Evolutionary conservation across 2,329 filamentous ascomycete genomes (phyloP).

Genomic region (Neoscytalidium dimidiatum): DNA sequence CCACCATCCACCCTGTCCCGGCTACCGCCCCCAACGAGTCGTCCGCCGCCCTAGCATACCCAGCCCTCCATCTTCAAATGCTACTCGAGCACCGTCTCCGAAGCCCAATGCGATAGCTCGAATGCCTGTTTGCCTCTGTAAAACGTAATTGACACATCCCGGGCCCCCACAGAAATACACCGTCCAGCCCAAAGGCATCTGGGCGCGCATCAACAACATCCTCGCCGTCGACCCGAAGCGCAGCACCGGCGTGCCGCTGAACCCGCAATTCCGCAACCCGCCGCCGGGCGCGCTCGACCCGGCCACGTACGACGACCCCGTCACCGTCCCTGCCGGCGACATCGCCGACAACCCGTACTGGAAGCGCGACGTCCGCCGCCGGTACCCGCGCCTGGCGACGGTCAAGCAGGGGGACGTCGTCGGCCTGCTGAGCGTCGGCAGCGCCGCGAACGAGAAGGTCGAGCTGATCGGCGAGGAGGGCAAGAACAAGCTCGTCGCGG

Average conservation of each 20-base stretch:
- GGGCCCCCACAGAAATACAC: conserved; percentile 78
- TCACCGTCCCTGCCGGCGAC: conserved; percentile 80
- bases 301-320: conserved; percentile 74
- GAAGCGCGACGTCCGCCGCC: conserved; percentile 86
- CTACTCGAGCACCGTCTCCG: background rate
- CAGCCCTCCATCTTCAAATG: background rate
- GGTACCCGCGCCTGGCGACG: conserved; percentile 78
- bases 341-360: conserved; percentile 93
- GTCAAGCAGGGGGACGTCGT: conserved; percentile 85
- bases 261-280: conserved; percentile 88
- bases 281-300: conserved; percentile 74
- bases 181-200: conserved; percentile 84
- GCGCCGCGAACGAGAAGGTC: conserved; percentile 75
- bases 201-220: conserved; percentile 77
- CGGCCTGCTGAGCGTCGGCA: conserved; percentile 81
- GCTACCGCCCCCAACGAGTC: background rate
- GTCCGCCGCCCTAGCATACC: background rate
- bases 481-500: conserved; percentile 71
- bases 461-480: conserved; percentile 76
- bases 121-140: background rate
- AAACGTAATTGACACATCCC: background rate
- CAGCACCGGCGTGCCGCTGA: conserved; percentile 88
- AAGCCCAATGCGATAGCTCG: background rate
- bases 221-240: conserved; percentile 83
- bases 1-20: background rate